phyloP scores from a whole-genome alignment of 805 yeast genomes.

The Scheffersomyces lignosus region DNA sequence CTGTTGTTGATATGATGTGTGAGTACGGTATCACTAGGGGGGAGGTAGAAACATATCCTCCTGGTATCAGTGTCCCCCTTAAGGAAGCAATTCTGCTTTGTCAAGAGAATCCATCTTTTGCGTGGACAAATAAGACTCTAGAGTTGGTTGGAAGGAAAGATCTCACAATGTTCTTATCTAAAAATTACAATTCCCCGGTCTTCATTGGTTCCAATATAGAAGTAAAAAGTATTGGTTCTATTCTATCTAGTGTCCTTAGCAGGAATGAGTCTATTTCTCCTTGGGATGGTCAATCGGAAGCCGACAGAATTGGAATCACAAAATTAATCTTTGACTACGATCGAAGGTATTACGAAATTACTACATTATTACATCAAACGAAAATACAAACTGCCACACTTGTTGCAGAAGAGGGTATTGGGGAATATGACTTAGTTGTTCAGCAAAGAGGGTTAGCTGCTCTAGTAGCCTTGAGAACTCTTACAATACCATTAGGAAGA shows the following conservation, averaged over 20 bases:
- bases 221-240: conserved; percentile 40
- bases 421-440: conserved; percentile 57
- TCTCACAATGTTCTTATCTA: conserved; percentile 35
- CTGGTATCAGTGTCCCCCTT: conserved; percentile 68
- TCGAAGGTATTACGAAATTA: conserved; percentile 74
- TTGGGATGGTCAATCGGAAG: conserved; percentile 72
- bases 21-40: conserved; percentile 51
- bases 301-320: conserved; percentile 66
- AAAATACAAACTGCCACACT: conserved; percentile 56
- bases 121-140: conserved; percentile 47
- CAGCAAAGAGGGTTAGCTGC: conserved; percentile 60
- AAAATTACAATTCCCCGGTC: conserved; percentile 2
- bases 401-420: conserved; percentile 35
- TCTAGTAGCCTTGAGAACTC: conserved; percentile 65
- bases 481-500: conserved; percentile 75
- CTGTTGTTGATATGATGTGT: conserved; percentile 62
- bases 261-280: conserved; percentile 50
- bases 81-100: conserved; percentile 57
- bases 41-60: conserved; percentile 68
- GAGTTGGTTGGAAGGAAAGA: conserved; percentile 71
- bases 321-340: conserved; percentile 74
- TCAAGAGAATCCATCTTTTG: conserved; percentile 52
- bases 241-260: conserved; percentile 36
- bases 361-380: conserved; percentile 69
- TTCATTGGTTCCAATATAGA: conserved; percentile 3